phyloP scores from a whole-genome alignment of 2,329 filamentous ascomycete genomes.

The Ophiocordyceps camponoti-rufipedis region DNA sequence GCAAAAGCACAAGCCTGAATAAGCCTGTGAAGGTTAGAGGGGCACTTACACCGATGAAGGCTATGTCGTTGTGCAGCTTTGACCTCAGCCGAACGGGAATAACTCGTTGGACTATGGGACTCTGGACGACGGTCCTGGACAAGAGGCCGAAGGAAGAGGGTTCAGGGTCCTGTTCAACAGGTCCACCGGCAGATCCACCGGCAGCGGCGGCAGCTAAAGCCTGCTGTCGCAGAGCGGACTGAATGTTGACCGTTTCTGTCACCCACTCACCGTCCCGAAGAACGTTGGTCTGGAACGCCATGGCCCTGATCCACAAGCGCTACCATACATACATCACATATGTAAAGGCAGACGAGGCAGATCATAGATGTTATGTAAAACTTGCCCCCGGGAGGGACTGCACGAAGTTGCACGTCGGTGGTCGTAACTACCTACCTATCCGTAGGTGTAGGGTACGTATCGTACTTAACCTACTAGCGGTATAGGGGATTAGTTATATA shows the following conservation, averaged over 20 bases:
- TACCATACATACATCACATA: no score
- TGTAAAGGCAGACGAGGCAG: no score
- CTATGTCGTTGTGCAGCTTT: slow-evolving; percentile 56
- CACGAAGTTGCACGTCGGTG: no score
- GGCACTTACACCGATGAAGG: slow-evolving; percentile 58
- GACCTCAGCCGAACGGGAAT: slow-evolving; percentile 64
- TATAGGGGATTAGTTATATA: no score
- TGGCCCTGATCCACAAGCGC: no score
- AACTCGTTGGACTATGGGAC: slow-evolving; percentile 58
- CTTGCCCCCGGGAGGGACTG: no score
- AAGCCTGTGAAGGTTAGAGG: not conserved
- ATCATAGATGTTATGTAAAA: no score
- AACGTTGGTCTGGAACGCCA: slow-evolving; percentile 35
- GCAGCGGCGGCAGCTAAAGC: slow-evolving; percentile 13
- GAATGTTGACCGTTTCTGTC: slow-evolving; percentile 28
- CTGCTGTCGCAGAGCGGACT: slow-evolving; percentile 18
- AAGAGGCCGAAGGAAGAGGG: slow-evolving; percentile 51
- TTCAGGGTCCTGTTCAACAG: slow-evolving; percentile 12
- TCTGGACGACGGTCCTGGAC: slow-evolving; percentile 60
- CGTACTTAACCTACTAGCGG: no score
- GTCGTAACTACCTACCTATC: no score
- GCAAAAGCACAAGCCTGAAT: not conserved
- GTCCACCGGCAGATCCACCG: slow-evolving; percentile 10
- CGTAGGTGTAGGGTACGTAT: no score
- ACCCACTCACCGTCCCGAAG: slow-evolving; percentile 38